A percentile compares a stretch with the other conserved stretches of the same genome.
Conservation (phyloP, 768 basidiomycete species). For the Mrakia hoshinonis region DNA sequence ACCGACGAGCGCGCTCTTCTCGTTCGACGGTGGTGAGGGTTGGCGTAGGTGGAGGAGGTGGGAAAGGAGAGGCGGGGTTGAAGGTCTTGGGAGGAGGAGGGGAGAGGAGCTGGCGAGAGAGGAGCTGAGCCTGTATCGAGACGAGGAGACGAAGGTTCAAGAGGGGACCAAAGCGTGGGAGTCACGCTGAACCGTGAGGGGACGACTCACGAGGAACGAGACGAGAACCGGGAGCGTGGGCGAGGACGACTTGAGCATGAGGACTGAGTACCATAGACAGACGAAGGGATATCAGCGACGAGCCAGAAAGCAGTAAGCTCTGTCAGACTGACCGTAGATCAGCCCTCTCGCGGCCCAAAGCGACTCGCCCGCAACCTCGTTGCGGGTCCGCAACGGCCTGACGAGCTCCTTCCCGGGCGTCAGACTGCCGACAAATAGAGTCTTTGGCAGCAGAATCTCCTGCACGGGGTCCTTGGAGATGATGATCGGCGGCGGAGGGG, state of each 20-base stretch:
- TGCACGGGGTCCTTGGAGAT: constrained; percentile 23
- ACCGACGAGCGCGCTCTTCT: constrained; percentile 3
- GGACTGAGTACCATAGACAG: not conserved
- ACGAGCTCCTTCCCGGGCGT: constrained; percentile 12
- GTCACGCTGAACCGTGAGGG: not conserved
- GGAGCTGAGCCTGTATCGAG: constrained; percentile 4
- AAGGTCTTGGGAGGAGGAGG: not conserved
- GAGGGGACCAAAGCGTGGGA: not conserved
- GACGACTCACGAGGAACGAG: not conserved
- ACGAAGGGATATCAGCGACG: not conserved
- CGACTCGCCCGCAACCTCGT: constrained; percentile 9
- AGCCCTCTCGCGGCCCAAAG: constrained; percentile 19
- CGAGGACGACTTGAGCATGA: constrained; percentile 8
- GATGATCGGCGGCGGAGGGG: not conserved
- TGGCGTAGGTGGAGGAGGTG: not conserved
- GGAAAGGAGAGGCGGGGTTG: not conserved
- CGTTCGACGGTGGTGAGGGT: constrained; percentile 12
- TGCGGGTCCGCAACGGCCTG: not conserved
- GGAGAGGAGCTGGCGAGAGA: constrained; percentile 11
- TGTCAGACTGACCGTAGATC: constrained; percentile 19
- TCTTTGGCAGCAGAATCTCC: constrained; percentile 25
- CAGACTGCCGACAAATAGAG: constrained; percentile 8
- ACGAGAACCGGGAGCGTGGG: constrained; percentile 1
- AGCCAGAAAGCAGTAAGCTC: not conserved
- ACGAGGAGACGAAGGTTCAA: not conserved